A percentile compares a stretch with the other conserved stretches of the same genome.
These are phyloP conservation scores for Mollisia scopiformis DNA, from an alignment of 2,329 filamentous ascomycete genomes.

Conservation along the genomic window DNA sequence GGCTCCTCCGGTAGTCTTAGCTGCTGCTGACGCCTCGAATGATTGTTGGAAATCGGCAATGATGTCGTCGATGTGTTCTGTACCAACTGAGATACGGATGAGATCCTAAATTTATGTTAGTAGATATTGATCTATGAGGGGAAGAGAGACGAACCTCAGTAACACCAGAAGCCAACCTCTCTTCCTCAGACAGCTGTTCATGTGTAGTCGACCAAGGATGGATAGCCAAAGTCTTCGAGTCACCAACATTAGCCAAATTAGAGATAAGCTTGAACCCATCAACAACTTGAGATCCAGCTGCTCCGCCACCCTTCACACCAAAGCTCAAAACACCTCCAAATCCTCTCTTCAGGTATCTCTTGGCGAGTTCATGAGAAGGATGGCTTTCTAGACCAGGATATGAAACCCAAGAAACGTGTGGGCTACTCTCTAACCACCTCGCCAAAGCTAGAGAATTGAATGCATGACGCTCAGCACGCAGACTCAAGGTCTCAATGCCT, in stretches of 20 bases:
- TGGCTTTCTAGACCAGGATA: slow-evolving; percentile 90
- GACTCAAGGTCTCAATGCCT: slow-evolving; percentile 85
- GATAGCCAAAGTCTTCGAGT: slow-evolving; percentile 92
- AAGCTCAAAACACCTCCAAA: slow-evolving; percentile 92
- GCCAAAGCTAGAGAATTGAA: slow-evolving; percentile 82
- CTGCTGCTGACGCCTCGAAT: slow-evolving; percentile 64
- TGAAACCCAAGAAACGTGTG: slow-evolving; percentile 88
- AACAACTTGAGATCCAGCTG: slow-evolving; percentile 84
- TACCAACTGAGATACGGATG: slow-evolving; percentile 94
- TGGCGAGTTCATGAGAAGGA: slow-evolving; percentile 76
- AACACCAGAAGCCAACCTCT: slow-evolving; percentile 79
- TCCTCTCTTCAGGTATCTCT: slow-evolving; percentile 83
- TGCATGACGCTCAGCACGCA: slow-evolving; percentile 85
- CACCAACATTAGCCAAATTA: slow-evolving; percentile 94
- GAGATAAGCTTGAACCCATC: slow-evolving; percentile 95
- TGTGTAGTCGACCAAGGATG: slow-evolving; percentile 96
- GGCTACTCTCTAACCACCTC: slow-evolving; percentile 79
- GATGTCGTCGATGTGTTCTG: slow-evolving; percentile 96
- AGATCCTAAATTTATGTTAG: slow-evolving; percentile 61
- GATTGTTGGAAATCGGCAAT: slow-evolving; percentile 94
- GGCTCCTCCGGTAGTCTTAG: slow-evolving; percentile 36
- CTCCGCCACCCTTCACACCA: slow-evolving; percentile 85
- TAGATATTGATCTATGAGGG: neutral
- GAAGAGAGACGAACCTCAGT: slow-evolving; percentile 59
- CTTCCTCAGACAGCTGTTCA: slow-evolving; percentile 84